Evolutionary conservation across 305 asterid genomes (phyloP), one percentile per base, ranked within the genome.

Genomic region (Ilex paraguariensis): DNA sequence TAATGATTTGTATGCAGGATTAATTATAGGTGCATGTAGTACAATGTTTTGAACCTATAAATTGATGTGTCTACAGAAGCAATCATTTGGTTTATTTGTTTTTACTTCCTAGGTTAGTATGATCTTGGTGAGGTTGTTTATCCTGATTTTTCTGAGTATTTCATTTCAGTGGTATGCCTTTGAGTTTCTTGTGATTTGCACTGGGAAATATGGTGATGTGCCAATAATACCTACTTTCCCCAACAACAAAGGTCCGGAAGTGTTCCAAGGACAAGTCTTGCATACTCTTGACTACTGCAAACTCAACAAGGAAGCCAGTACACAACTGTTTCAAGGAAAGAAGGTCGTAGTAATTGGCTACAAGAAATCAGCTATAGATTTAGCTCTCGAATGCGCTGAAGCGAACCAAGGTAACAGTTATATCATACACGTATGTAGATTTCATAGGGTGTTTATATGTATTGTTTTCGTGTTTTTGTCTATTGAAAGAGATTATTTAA

Each of bases 341-440:
- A 87, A 85, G 60, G 97, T 90, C 10, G 87, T 80, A 1, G 79
- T 90, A 14, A 69, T 90, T 31, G 97, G 95, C 28, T 90, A 85
- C 76, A 90, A 90, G 75, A 90, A 90, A 82, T 90, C 95, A 5
- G 95, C 86, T 6, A 87, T 90, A 60, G 97, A 90, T 77, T 73
- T 90, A 56, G 97, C 96, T 6, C 85, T 87, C 54, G 97, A 87
- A 78, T 90, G 96, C 67, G 91, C 96, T 4, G 77, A 84, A 71
- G 93, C 85, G 30, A 90, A 90, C 74, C 87, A 87, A 85, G 97
- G 96, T 90, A 78, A 36, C 42, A 4, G 3, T 4, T 36, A 36
- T 8, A 36, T 36, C 42, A 36, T 36, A 0, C 9, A 36, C 4
- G 9, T 4, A 36, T 36, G 6, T 5, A 36, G 6, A 36, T 36